A percentile compares a stretch with the other conserved stretches of the same genome.
These are phyloP conservation scores for Pseudodiploospora longispora DNA, from an alignment of 2,329 filamentous ascomycete species.

Conservation along the genomic window DNA sequence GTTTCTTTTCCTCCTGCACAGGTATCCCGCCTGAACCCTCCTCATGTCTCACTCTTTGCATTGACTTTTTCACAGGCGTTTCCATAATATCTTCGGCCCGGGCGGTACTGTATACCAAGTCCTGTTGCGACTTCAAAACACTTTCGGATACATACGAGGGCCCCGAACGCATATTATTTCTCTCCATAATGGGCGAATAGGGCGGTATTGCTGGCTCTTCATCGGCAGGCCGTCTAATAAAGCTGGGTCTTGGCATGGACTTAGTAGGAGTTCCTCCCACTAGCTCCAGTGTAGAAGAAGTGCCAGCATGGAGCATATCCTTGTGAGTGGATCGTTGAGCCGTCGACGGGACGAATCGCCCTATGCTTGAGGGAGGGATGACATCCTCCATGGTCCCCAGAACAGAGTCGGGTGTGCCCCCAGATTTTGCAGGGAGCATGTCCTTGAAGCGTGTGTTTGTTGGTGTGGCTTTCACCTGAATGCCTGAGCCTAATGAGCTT, in stretches of 20 bases:
- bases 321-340: slow-evolving; percentile 24
- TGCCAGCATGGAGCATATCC: slow-evolving; percentile 21
- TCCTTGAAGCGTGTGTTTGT: slow-evolving; percentile 47
- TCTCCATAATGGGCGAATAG: slow-evolving; percentile 27
- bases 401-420: slow-evolving; percentile 13
- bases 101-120: slow-evolving; percentile 11
- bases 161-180: slow-evolving; percentile 7
- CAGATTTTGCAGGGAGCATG: slow-evolving; percentile 29
- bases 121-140: too few relatives aligned
- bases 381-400: slow-evolving; percentile 19
- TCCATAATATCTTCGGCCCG: slow-evolving; percentile 20
- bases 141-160: too few relatives aligned
- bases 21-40: slow-evolving; percentile 11
- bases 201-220: slow-evolving; percentile 23
- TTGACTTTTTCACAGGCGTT: slow-evolving; percentile 31
- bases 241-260: slow-evolving; percentile 15
- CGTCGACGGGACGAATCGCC: slow-evolving; percentile 34
- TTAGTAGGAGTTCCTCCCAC: slow-evolving; percentile 25
- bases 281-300: slow-evolving; percentile 20
- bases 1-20: slow-evolving; percentile 17
- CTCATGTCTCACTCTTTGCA: slow-evolving; percentile 9
- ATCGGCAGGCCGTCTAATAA: slow-evolving; percentile 19
- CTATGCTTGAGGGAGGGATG: slow-evolving; percentile 30
- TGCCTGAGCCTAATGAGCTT: slow-evolving; percentile 25
- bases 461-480: slow-evolving; percentile 51